Evolutionary conservation across 2,329 filamentous ascomycete genomes (phyloP), one percentile per base, ranked within the genome.

Genomic region (Curvularia eragrostidis): DNA sequence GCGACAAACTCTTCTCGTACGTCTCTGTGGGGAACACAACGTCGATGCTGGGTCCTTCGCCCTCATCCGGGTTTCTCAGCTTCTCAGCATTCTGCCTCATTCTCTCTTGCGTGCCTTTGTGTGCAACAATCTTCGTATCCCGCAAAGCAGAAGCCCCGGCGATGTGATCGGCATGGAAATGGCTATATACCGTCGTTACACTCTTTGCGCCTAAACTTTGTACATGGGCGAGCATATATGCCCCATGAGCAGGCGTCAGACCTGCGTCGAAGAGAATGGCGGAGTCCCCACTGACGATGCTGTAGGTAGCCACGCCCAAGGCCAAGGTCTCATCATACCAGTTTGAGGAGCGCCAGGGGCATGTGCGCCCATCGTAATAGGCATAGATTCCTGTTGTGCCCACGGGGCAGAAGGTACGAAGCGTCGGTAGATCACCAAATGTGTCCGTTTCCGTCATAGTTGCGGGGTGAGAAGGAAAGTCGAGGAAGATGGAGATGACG

Each of bases 91-190:
- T 7, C 18, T 41, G 18, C 38, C 18, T 41, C 38, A 41, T 41
- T 41, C 19, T 41, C 38, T 41, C 38, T 21, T 41, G 38, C 38
- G 38, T 41, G 38, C 38, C 10, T 23, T 41, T 41, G 38, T 41
- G 38, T 41, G 38, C 38, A 21, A 41, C 38, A 41, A 41, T 41
- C 38, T 41, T 41, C 38, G 38, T 41, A 41, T 21, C 38, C 38
- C 18, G 18, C 38, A 41, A 41, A 41, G 38, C 38, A 23, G 38
- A 41, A 21, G 38, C 38, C 9, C 38, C 38, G 12, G 38, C 38
- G 9, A 41, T 41, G 19, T 41, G 38, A 21, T 41, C 38, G 38
- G 38, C 38, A 41, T 41, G 38, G 38, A 21, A 41, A 41, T 41
- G 38, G 38, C 38, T 41, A 21, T 21, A 41, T 21, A 41, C 38